Base-by-base conservation (phyloP, 371 early-diverging fungal species). In the Chytridiales sp. region DNA sequence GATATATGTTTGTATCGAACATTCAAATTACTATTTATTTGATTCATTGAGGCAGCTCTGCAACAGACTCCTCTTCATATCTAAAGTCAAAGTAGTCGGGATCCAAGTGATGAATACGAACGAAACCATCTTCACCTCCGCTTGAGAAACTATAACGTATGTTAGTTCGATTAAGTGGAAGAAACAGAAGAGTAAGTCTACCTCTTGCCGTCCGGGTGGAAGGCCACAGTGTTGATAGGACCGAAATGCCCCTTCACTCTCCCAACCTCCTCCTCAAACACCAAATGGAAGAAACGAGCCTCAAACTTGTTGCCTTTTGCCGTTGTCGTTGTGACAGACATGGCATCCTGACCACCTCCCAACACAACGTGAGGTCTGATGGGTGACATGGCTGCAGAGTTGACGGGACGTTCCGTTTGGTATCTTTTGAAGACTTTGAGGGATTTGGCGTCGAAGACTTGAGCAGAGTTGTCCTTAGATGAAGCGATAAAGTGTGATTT, bases 231-330 rank as follows among this genome's bases (percentile, higher is more conserved):
- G 82, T 99, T 99, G 79, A 99, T 97, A 55, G 99, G 99, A 68
- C 99, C 98, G 79, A 99, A 99, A 72, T 99, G 99, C 40, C 99
- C 98, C 79, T 89, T 94, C 48, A 95, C 93, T 62, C 95, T 89
- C 38, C 98, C 99, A 41, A 99, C 88, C 76, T 98, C 98, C 69
- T 96, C 93, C 62, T 93, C 92, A 61, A 94, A 88, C 43, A 97
- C 87, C 71, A 92, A 88, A 85, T 99, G 99, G 85, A 87, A 99
- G 86, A 99, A 97, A 41, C 98, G 85, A 65, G 92, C 89, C 76
- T 99, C 99, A 81, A 99, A 99, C 80, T 97, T 94, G 74, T 97
- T 97, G 72, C 91, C 89, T 69, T 92, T 87, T 50, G 91, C 89
- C 6, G 99, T 98, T 32, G 92, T 91, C 24, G 93, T 92, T 30